Percentiles rank a stretch among this genome's conserved stretches.
Conservation (phyloP, 2,329 filamentous ascomycete species). For the Fusarium temperatum region DNA sequence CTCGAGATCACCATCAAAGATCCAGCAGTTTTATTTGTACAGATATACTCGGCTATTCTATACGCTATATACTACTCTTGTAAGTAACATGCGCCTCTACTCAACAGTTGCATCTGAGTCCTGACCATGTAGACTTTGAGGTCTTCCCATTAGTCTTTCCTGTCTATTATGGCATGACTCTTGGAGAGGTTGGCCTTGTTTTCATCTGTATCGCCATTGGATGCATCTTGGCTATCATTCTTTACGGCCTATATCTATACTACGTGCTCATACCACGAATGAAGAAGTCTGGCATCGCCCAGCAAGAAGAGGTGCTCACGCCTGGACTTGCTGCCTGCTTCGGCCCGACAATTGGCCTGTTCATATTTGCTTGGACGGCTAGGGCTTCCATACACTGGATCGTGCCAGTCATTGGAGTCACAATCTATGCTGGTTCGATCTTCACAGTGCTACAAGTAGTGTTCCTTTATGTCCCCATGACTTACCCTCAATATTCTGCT, state of each 20-base stretch:
- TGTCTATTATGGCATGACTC: conserved; percentile 65
- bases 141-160: conserved; percentile 71
- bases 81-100: too few species aligned
- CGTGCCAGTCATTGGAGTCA: conserved; percentile 64
- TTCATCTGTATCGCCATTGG: conserved; percentile 69
- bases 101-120: too few species aligned
- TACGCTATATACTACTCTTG: conserved; percentile 70
- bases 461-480: background rate
- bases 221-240: conserved; percentile 52
- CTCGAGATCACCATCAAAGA: conserved; percentile 67
- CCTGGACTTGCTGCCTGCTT: conserved; percentile 63
- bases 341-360: conserved; percentile 64
- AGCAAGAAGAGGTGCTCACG: conserved; percentile 60
- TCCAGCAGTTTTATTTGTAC: conserved; percentile 68
- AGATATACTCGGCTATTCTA: conserved; percentile 68
- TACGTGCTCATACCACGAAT: conserved; percentile 55
- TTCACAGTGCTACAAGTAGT: background rate
- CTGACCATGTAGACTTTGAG: conserved; percentile 59
- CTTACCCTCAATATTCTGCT: background rate
- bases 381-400: conserved; percentile 61
- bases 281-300: conserved; percentile 44
- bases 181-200: conserved; percentile 65
- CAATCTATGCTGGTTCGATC: conserved; percentile 54
- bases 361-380: conserved; percentile 67
- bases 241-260: conserved; percentile 56